These are phyloP conservation scores for Dictyostelium intermedium DNA, from an alignment of 78 protist genomes.

Conservation along the genomic window DNA sequence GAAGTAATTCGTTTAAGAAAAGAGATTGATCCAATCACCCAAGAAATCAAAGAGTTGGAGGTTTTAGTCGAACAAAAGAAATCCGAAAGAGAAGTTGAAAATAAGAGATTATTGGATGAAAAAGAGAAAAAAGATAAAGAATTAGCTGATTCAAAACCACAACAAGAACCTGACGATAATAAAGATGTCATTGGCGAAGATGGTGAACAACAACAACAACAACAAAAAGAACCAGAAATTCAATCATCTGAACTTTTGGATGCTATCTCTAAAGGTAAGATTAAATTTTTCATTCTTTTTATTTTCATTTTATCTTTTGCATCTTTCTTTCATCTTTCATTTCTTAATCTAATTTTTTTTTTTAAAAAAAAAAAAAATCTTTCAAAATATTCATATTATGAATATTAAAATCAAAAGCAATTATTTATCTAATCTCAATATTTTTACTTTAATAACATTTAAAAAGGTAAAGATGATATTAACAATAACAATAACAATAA, in stretches of 20 bases:
- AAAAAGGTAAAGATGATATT: slow-evolving; percentile 4
- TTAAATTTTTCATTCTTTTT: neutral
- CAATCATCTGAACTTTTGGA: slow-evolving; percentile 12
- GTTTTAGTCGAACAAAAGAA: slow-evolving; percentile 10
- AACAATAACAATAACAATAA: neutral
- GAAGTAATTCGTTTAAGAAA: slow-evolving; percentile 15
- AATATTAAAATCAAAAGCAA: neutral
- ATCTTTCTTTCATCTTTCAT: neutral
- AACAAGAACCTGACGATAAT: neutral
- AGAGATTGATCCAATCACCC: slow-evolving; percentile 48
- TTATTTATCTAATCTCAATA: neutral
- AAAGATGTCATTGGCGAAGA: neutral
- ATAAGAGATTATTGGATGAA: slow-evolving; percentile 10
- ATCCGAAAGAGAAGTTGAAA: slow-evolving; percentile 8
- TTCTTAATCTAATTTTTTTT: neutral
- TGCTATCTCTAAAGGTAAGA: neutral
- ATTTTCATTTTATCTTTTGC: neutral
- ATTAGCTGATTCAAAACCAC: neutral
- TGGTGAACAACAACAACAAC: no score
- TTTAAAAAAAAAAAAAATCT: neutral
- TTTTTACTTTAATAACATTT: neutral
- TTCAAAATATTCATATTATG: neutral
- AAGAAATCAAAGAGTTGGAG: slow-evolving; percentile 41
- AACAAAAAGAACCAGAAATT: neutral
- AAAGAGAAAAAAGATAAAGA: slow-evolving; percentile 8